Evolutionary conservation across 805 yeast genomes (phyloP).

Genomic region (Yarrowia divulgata): DNA sequence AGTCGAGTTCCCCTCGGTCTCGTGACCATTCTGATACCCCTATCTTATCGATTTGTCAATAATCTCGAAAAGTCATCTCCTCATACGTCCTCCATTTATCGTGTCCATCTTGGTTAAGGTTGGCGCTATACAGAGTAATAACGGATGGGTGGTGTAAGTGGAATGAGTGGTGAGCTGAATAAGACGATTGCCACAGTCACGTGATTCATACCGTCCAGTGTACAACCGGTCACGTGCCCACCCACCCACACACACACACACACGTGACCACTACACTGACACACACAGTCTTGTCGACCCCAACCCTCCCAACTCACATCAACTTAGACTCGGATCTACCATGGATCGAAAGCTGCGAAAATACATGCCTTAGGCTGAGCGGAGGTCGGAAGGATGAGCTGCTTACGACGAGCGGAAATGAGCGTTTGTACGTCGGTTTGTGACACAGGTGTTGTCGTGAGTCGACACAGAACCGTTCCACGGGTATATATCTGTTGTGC

Average conservation of each 20-base stretch:
- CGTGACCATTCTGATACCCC: background rate
- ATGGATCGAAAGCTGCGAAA: conserved; percentile 34
- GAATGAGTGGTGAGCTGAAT: background rate
- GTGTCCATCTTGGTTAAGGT: conserved; percentile 9
- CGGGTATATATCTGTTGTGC: too few relatives aligned
- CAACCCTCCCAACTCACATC: conserved; percentile 2
- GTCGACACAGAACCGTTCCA: too few relatives aligned
- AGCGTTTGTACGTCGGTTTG: background rate
- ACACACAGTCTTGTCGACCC: too few relatives aligned
- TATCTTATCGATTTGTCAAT: background rate
- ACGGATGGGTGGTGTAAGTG: background rate
- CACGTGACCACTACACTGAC: too few relatives aligned
- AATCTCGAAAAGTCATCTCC: background rate
- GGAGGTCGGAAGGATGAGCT: background rate
- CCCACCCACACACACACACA: too few relatives aligned
- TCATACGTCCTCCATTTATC: conserved; percentile 14
- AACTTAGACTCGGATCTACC: conserved; percentile 21
- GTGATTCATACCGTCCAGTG: too few relatives aligned
- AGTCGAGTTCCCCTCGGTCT: background rate
- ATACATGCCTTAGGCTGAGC: conserved; percentile 15
- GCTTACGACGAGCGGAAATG: background rate
- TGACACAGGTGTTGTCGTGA: too few relatives aligned
- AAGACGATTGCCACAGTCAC: too few relatives aligned
- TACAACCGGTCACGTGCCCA: too few relatives aligned
- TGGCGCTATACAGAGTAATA: conserved; percentile 5